Evolutionary conservation across 2,329 filamentous ascomycete species (phyloP).

Genomic region (Alternaria arbusti): DNA sequence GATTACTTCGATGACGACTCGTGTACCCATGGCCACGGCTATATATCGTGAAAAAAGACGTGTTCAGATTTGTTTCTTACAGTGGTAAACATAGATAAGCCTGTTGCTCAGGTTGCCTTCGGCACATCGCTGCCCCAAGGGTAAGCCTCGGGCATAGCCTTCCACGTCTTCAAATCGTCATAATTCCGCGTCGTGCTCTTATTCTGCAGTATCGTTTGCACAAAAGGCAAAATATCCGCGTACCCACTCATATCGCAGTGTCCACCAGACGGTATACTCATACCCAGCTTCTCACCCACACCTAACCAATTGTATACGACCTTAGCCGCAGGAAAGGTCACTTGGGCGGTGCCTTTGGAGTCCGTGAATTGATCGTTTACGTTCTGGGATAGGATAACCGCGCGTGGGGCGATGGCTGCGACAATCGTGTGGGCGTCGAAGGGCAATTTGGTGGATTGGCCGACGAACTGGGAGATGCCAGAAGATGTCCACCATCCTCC

Average conservation of each 20-base stretch:
- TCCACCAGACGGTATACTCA: conserved; percentile 56
- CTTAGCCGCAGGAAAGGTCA: conserved; percentile 44
- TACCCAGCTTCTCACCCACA: conserved; percentile 48
- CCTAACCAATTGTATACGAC: conserved; percentile 44
- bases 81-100: neutral
- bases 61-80: neutral
- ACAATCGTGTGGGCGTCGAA: conserved; percentile 48
- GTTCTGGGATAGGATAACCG: conserved; percentile 43
- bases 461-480: conserved; percentile 44
- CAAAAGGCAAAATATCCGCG: conserved; percentile 56
- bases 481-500: conserved; percentile 46
- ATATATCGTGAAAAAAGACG: neutral
- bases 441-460: conserved; percentile 38
- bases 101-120: neutral
- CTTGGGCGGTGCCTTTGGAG: conserved; percentile 54
- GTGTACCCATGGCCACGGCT: neutral
- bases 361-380: conserved; percentile 56
- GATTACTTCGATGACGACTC: neutral
- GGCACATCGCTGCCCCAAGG: conserved; percentile 49
- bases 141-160: conserved; percentile 54
- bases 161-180: conserved; percentile 54
- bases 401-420: conserved; percentile 43
- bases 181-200: conserved; percentile 56
- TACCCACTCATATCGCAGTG: conserved; percentile 60
- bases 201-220: conserved; percentile 57